These are phyloP conservation scores for Aspergillus quadricinctus DNA, from an alignment of 2,329 filamentous ascomycete genomes.

Conservation along the genomic window DNA sequence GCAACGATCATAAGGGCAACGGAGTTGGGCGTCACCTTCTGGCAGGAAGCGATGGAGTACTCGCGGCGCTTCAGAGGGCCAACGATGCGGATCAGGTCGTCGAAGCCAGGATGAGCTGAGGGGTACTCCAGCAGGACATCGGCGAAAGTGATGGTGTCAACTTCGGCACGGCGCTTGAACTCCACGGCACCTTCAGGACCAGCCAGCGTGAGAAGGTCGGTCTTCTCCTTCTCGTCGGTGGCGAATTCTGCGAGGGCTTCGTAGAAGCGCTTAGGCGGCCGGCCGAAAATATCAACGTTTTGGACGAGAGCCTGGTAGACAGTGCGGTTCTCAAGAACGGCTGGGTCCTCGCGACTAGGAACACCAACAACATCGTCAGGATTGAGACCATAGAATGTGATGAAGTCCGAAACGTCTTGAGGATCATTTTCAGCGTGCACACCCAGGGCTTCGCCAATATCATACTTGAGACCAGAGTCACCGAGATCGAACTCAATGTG, in stretches of 20 bases:
- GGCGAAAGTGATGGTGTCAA: constrained; percentile 86
- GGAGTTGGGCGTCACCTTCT: constrained; percentile 85
- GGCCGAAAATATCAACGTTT: constrained; percentile 94
- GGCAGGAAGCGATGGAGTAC: constrained; percentile 98
- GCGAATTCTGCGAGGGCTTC: constrained; percentile 85
- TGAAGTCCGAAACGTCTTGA: constrained; percentile 74
- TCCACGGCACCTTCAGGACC: constrained; percentile 76
- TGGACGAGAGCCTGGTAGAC: constrained; percentile 87
- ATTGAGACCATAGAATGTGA: constrained; percentile 82
- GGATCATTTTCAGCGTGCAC: constrained; percentile 94
- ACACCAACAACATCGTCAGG: constrained; percentile 85
- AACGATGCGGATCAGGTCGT: constrained; percentile 83
- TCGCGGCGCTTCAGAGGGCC: constrained; percentile 91
- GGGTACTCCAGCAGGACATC: constrained; percentile 86
- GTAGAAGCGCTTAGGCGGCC: constrained; percentile 97
- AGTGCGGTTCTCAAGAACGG: constrained; percentile 77
- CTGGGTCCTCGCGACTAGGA: constrained; percentile 72
- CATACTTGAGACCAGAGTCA: constrained; percentile 84
- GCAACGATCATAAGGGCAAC: constrained; percentile 96
- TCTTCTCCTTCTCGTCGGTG: constrained; percentile 74
- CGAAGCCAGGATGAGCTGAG: constrained; percentile 82
- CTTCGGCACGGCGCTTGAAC: constrained; percentile 87
- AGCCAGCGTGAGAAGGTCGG: constrained; percentile 70
- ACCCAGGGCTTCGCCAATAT: constrained; percentile 94
- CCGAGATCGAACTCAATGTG: constrained; percentile 98